These are phyloP conservation scores for Diaporthe helianthi DNA, from an alignment of 2,329 filamentous ascomycete species.

Conservation along the genomic window DNA sequence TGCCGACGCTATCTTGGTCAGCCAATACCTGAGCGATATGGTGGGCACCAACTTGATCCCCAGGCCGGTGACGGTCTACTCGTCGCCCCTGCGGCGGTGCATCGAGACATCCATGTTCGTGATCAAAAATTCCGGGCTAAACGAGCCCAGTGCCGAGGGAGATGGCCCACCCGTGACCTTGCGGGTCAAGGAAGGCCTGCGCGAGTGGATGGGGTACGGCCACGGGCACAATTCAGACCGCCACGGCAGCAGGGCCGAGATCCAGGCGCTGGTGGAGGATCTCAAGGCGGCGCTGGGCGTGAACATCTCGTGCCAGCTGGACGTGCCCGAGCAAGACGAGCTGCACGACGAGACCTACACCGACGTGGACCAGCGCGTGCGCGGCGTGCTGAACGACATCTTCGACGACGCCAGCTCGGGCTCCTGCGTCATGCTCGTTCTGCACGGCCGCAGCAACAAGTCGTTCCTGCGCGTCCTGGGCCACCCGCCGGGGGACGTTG, in stretches of 20 bases:
- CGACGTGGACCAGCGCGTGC: slow-evolving; percentile 30
- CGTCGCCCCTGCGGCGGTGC: slow-evolving; percentile 30
- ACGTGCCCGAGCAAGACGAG: background rate
- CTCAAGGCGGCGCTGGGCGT: background rate
- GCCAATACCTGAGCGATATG: background rate
- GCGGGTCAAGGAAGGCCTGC: slow-evolving; percentile 30
- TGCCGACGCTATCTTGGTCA: background rate
- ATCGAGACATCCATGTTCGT: slow-evolving; percentile 28
- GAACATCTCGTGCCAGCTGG: background rate
- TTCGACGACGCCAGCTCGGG: background rate
- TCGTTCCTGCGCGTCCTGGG: slow-evolving; percentile 31
- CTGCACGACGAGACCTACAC: slow-evolving; percentile 26
- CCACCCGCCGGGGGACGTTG: slow-evolving; percentile 9
- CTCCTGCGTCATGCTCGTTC: slow-evolving; percentile 25
- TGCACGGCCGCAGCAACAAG: slow-evolving; percentile 33
- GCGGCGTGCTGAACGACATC: slow-evolving; percentile 27
- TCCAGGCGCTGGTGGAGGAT: background rate
- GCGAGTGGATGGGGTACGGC: slow-evolving; percentile 33
- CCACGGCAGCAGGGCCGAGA: background rate
- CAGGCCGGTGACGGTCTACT: slow-evolving; percentile 5
- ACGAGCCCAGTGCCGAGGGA: background rate
- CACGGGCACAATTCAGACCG: slow-evolving; percentile 31
- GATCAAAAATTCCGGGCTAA: slow-evolving; percentile 1
- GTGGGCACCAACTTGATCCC: background rate
- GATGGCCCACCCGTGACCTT: background rate